Conservation (phyloP, 2,329 filamentous ascomycete genomes). For the Exophiala calicioides region DNA sequence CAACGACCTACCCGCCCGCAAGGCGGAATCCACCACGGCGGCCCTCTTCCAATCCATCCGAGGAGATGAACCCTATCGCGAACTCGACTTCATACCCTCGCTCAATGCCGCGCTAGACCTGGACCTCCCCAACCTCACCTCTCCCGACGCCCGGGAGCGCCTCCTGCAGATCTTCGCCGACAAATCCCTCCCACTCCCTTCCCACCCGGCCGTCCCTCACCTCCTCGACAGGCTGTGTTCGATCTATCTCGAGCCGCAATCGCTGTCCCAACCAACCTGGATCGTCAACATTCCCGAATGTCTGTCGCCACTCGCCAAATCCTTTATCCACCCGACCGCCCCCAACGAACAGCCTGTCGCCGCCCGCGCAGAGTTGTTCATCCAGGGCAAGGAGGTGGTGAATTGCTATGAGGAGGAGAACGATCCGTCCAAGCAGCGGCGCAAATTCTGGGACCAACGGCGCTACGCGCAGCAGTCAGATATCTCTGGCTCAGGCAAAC, state of each 20-base stretch:
- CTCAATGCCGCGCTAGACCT: conserved; percentile 69
- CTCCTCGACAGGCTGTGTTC: conserved; percentile 81
- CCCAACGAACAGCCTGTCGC: conserved; percentile 70
- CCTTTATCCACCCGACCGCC: conserved; percentile 65
- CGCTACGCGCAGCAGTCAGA: conserved; percentile 37
- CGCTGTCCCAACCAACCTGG: conserved; percentile 69
- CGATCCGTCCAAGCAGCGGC: conserved; percentile 78
- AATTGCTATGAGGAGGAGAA: conserved; percentile 99
- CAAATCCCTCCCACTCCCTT: conserved; percentile 52
- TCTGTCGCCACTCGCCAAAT: conserved; percentile 89
- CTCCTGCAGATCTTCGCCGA: conserved; percentile 58
- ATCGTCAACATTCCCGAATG: conserved; percentile 87
- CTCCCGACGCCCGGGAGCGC: conserved; percentile 57
- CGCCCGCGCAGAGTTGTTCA: conserved; percentile 82
- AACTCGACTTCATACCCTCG: conserved; percentile 78
- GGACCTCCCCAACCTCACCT: conserved; percentile 63
- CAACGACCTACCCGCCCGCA: background rate
- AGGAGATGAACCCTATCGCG: conserved; percentile 56
- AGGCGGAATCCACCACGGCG: background rate
- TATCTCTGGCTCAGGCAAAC: conserved; percentile 32
- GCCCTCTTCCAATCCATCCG: conserved; percentile 47
- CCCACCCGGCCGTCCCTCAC: conserved; percentile 60
- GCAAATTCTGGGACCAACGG: conserved; percentile 71
- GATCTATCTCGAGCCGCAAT: conserved; percentile 75
- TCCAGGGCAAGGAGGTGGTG: conserved; percentile 76